Base-by-base conservation (phyloP, 768 basidiomycete species). In the Calocybe indica region DNA sequence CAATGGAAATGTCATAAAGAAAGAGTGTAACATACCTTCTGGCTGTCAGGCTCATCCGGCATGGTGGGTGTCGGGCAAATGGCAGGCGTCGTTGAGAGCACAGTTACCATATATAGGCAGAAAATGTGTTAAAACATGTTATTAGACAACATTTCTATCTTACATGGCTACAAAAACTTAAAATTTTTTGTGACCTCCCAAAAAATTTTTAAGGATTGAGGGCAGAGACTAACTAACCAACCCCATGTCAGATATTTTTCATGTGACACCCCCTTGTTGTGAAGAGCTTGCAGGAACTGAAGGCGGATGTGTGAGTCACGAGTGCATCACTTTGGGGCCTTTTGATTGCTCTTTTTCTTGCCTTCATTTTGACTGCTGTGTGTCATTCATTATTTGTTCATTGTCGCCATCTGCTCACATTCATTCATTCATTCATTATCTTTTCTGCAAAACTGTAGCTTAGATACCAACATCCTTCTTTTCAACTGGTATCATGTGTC, bases 241-340 rank as follows among this genome's bases (percentile, higher is more conserved):
- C 36, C 36, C 46, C 30, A 13, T 35, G 36, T 47, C n/a, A 13
- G 29, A 22, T n/a, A 47, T 47, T 47, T 14, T 38, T 1, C 46
- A 47, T 8, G 37, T 47, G 46, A 47, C 8, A 38, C 40, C 40
- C 40, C 40, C 40, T 40, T 40, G 40, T n/a, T n/a, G 53, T 56
- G 6, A 58, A 53, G 49, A 53, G 36, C 10, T 28, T 61, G 32
- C 42, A 58, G 41, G 52, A 45, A 32, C 46, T 61, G 47, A 22
- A 22, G 22, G 22, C 22, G 22, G 22, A 22, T 22, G 22, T 22
- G 22, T 22, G 22, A 22, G 22, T 22, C 22, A 4, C 22, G 22
- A 22, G 22, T 22, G 22, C 22, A 22, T 22, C 22, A 4, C 22
- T 22, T n/a, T 22, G 22, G 22, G 22, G 22, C 22, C 22, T 22